Conservation (phyloP, 768 basidiomycete genomes). For the Trametes gibbosa region DNA sequence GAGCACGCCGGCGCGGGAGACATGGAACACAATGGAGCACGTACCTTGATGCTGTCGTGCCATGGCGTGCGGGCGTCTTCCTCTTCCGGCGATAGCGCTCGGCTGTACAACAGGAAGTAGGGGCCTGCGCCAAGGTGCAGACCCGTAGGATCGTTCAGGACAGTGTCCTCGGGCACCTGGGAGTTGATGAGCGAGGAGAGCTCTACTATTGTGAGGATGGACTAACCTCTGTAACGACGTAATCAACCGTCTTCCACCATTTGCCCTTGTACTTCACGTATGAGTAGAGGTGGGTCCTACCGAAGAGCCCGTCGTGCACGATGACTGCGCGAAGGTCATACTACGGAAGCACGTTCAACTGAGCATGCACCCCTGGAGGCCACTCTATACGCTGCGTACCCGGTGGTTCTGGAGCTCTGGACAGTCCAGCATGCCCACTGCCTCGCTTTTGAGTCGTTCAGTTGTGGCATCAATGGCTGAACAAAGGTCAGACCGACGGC, state of each 20-base stretch:
- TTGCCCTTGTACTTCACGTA: conserved; percentile 65
- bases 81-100: conserved; percentile 28
- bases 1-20: not conserved
- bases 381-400: conserved; percentile 37
- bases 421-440: conserved; percentile 51
- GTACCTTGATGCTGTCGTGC: conserved; percentile 32
- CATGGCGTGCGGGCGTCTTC: conserved; percentile 27
- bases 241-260: conserved; percentile 85
- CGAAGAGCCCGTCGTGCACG: conserved; percentile 74
- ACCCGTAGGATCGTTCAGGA: conserved; percentile 66
- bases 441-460: conserved; percentile 41
- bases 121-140: conserved; percentile 77
- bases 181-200: not conserved
- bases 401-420: conserved; percentile 62
- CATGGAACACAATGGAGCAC: not conserved
- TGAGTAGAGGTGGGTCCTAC: conserved; percentile 74
- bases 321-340: conserved; percentile 81
- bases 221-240: conserved; percentile 59
- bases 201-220: not conserved
- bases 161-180: conserved; percentile 69
- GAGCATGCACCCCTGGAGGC: not conserved
- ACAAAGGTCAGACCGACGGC: not conserved
- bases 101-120: conserved; percentile 71
- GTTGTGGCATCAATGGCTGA: conserved; percentile 56
- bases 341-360: conserved; percentile 34